Evolutionary conservation across 306 rosid species (phyloP), one percentile per base, ranked within the genome.

Genomic region (Morella rubra): DNA sequence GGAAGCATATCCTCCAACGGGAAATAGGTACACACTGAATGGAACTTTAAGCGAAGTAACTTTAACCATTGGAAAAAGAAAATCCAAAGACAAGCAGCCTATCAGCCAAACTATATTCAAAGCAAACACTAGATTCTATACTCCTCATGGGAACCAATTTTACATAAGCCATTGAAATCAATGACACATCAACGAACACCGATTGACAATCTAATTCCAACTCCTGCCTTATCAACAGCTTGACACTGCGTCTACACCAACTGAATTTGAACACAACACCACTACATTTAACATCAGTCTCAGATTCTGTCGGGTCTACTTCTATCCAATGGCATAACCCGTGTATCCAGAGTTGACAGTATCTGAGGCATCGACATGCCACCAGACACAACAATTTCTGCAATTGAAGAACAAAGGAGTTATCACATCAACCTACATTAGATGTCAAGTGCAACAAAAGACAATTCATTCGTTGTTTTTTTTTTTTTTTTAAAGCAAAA

Each of bases 301-400:
- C 90, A 87, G 78, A 87, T 85, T 85, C 89, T 74, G 45, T 71
- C 69, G 52, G 78, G 74, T 76, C 91, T 88, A 77, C 74, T 88
- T 81, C 86, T 80, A 46, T 88, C 85, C 50, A 64, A 79, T 47
- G 93, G 90, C 78, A 56, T 68, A 54, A 77, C 58, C 40, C 80
- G 86, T 61, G 92, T 44, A 74, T 90, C 94, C 40, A 87, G 18
- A 1, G 91, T 89, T 11, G 92, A 89, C 74, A 90, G 85, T 64
- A 87, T 81, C 80, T 90, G 97, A 6, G 97, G 97, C 97, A 93
- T 93, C 46, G 97, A 93, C 97, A 93, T 93, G 85, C 97, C 97
- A 71, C 96, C 96, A 24, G 97, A 93, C 49, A 93, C 96, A 3
- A 93, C 97, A 81, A 93, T 93, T 82, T 93, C 97, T 93, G 96